Evolutionary conservation across 1,139 yeast genomes (phyloP).

Genomic region (Sugiyamaella neomexicana): DNA sequence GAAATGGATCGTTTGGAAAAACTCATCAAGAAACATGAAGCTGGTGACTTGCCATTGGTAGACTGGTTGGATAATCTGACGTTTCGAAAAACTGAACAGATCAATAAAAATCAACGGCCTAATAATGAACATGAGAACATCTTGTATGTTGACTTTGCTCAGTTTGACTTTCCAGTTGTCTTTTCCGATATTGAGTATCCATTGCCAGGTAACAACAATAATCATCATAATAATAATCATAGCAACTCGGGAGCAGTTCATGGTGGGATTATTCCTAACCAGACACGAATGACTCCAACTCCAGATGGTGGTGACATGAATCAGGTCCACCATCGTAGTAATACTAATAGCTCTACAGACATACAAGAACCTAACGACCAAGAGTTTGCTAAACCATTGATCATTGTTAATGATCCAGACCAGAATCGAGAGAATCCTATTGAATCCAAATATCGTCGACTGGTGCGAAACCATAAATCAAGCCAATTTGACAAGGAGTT

Average conservation of each 20-base stretch:
- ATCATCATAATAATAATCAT: no score
- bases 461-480: conserved; percentile 80
- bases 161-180: conserved; percentile 79
- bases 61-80: conserved; percentile 79
- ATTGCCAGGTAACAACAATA: background rate
- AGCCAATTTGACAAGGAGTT: conserved; percentile 77
- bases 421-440: conserved; percentile 71
- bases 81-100: conserved; percentile 55
- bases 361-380: background rate
- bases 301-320: background rate
- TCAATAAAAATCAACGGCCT: conserved; percentile 37
- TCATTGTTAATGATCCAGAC: conserved; percentile 61
- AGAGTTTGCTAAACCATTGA: background rate
- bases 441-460: conserved; percentile 78
- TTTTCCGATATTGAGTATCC: conserved; percentile 61
- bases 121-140: conserved; percentile 42
- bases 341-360: background rate
- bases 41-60: conserved; percentile 60
- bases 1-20: conserved; percentile 50
- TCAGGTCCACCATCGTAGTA: background rate
- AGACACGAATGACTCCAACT: background rate
- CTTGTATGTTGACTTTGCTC: conserved; percentile 67
- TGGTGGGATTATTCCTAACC: no score
- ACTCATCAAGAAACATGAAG: conserved; percentile 62
- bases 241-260: no score